These are phyloP conservation scores for Fragaria vesca DNA, from an alignment of 306 rosid species.

Conservation along the genomic window DNA sequence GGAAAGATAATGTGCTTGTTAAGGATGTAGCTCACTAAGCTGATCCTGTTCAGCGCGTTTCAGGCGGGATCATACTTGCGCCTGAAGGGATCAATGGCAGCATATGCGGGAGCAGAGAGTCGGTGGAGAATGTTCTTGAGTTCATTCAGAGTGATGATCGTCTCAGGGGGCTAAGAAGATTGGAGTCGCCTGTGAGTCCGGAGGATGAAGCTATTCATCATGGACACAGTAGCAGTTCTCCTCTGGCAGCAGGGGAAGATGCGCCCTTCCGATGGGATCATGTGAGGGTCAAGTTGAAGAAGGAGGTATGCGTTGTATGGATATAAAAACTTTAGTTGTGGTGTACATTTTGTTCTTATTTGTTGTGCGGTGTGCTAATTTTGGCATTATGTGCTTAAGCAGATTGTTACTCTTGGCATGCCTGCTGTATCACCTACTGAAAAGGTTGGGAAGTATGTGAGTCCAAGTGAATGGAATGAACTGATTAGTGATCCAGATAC, in stretches of 20 bases:
- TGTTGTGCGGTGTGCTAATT: constrained; percentile 5
- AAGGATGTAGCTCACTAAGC: constrained; percentile 45
- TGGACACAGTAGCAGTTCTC: constrained; percentile 72
- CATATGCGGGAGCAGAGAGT: constrained; percentile 74
- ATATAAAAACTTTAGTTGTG: not conserved
- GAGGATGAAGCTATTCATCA: constrained; percentile 95
- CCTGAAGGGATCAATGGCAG: constrained; percentile 95
- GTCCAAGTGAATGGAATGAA: constrained; percentile 79
- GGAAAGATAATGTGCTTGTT: constrained; percentile 1
- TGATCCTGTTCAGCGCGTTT: constrained; percentile 84
- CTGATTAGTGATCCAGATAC: constrained; percentile 77
- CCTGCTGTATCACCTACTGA: constrained; percentile 71
- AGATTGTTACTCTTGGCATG: constrained; percentile 97
- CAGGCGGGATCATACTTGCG: constrained; percentile 94
- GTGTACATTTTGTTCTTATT: not conserved
- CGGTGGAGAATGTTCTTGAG: constrained; percentile 71
- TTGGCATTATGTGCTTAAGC: constrained; percentile 21
- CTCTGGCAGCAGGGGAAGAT: constrained; percentile 94
- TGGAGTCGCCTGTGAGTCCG: constrained; percentile 85
- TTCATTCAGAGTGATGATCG: constrained; percentile 64
- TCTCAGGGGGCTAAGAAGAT: constrained; percentile 60
- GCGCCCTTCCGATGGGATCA: constrained; percentile 95
- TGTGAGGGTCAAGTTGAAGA: constrained; percentile 94
- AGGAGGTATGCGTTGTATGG: constrained; percentile 53
- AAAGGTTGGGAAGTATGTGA: constrained; percentile 77